Conservation (phyloP, 2,329 filamentous ascomycete genomes). For the Fusarium ambrosium region DNA sequence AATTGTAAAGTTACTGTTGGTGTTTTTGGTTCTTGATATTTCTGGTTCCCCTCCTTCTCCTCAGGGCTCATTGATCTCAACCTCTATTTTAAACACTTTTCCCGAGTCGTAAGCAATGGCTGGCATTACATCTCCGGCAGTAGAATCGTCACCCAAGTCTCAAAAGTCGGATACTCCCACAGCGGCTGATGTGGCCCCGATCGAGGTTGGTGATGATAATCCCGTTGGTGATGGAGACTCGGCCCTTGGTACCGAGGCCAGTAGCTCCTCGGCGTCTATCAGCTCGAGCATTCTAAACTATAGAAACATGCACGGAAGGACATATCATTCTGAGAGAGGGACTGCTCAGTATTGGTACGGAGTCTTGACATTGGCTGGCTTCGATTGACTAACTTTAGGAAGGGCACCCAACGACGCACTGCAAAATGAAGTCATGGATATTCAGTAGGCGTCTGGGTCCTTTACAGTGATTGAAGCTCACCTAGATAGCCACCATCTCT, state of each 20-base stretch:
- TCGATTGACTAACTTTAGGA: not conserved
- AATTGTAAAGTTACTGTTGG: not conserved
- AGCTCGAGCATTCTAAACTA: not conserved
- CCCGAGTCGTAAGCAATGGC: not conserved
- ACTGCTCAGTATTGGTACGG: not conserved
- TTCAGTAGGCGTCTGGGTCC: not conserved
- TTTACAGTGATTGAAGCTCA: not conserved
- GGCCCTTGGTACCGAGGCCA: not conserved
- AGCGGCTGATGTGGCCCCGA: not conserved
- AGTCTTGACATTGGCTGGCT: not conserved
- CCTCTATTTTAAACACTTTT: not conserved
- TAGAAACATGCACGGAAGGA: not conserved
- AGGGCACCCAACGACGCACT: constrained; percentile 16
- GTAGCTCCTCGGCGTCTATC: not conserved
- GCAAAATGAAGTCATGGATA: constrained; percentile 13
- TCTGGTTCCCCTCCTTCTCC: not conserved
- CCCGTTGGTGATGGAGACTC: not conserved
- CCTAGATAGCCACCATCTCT: constrained; percentile 1
- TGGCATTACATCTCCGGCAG: not conserved
- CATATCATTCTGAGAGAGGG: not conserved
- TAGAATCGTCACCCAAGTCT: not conserved
- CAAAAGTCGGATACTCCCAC: not conserved
- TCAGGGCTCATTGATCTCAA: not conserved
- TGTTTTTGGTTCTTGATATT: not conserved
- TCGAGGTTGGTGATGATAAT: not conserved